Percentiles rank a stretch among this genome's conserved stretches.
phyloP scores from a whole-genome alignment of 2,329 filamentous ascomycete genomes.

The Neofusicoccum kwambonambiense region DNA sequence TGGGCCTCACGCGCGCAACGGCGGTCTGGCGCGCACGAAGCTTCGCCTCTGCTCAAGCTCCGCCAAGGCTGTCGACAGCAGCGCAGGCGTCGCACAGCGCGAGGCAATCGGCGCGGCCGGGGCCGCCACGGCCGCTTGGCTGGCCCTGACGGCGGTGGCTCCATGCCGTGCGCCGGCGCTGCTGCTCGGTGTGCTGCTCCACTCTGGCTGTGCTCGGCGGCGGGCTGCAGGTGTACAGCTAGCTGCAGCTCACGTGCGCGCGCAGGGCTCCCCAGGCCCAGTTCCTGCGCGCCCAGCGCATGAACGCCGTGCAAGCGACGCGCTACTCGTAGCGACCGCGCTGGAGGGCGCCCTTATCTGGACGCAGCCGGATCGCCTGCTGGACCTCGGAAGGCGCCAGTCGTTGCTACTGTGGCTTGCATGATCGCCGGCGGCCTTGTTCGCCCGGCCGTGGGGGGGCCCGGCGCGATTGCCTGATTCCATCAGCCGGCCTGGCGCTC shows the following conservation, averaged over 20 bases:
- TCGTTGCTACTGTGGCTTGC: constrained; percentile 13
- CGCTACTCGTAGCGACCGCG: constrained; percentile 1
- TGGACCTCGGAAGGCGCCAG: constrained; percentile 14
- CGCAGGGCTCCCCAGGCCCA: not conserved
- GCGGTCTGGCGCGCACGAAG: not conserved
- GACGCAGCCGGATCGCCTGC: constrained; percentile 2
- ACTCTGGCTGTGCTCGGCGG: too few species aligned
- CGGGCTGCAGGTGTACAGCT: too few species aligned
- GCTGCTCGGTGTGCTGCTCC: not conserved
- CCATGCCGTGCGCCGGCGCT: not conserved
- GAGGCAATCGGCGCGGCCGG: not conserved
- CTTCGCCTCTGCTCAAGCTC: constrained; percentile 11
- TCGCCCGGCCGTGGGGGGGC: not conserved
- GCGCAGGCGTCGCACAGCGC: not conserved
- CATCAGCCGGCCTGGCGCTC: constrained; percentile 7
- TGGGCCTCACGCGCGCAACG: not conserved
- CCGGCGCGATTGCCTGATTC: constrained; percentile 9
- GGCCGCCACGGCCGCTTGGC: too few species aligned
- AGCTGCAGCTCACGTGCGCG: not conserved
- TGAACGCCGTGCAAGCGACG: constrained; percentile 11
- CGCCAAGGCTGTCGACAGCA: not conserved
- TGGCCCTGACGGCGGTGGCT: not conserved
- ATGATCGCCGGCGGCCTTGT: constrained; percentile 6
- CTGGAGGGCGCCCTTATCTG: not conserved
- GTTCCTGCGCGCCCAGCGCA: not conserved